Base-by-base conservation (phyloP, 1,284 basidiomycete genomes). In the Phlebopus sp. region DNA sequence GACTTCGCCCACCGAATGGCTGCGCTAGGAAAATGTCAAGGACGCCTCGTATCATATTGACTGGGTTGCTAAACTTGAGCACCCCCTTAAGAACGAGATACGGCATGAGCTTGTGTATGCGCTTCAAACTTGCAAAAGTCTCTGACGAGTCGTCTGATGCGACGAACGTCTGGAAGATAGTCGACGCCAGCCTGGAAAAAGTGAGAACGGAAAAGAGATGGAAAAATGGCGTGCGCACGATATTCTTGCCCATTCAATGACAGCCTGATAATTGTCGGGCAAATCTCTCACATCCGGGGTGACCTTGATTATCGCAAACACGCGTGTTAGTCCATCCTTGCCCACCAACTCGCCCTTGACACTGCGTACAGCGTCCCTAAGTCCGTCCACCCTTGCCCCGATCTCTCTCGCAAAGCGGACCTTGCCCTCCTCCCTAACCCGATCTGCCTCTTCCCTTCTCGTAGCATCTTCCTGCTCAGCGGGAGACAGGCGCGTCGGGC, bases 1-100 rank as follows among this genome's bases (percentile, higher is more conserved):
- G 75, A 65, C 91, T 95, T 54, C 84, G 83, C 5, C 93, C 92
- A 7, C 96, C 96, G 64, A 99, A 99, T 1, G 97, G 97, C 60
- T 95, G 87, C 1, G 96, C 97, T n/a, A 98, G 78, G 74, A 99
- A 99, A 32, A 99, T 79, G 61, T 99, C 97, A 47, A 99, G 76
- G 2, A 97, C 78, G 47, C 73, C 81, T 55, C 96, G 81, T 58
- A 99, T 94, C 96, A 99, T 99, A 13, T 84, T 82, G 56, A 99
- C 87, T 1, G 96, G 96, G 67, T 98, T 99, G 48, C 91, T 96
- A 55, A 99, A 90, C 66, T 84, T 89, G 53, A 99, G 72, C 15
- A 94, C 89, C 5, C 91, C 81, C 66, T 94, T 96, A 51, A 99
- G 81, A 74, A 98, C 84, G 63, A 98, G 93, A 70, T 99, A 99